Evolutionary conservation across 1,284 basidiomycete species (phyloP).

Genomic region (Ganoderma resinaceum): DNA sequence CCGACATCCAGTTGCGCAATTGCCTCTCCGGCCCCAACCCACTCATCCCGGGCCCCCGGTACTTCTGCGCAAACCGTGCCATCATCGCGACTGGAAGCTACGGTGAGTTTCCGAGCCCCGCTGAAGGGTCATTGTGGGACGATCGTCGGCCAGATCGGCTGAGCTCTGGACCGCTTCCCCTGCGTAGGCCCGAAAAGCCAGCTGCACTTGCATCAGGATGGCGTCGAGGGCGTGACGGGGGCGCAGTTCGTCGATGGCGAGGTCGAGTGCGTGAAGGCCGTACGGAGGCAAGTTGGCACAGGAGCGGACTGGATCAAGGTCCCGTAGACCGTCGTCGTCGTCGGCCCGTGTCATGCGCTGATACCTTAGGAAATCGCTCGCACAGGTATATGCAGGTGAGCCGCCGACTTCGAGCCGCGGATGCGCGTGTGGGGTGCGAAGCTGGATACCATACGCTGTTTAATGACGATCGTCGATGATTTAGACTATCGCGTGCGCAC

Average conservation of each 20-base stretch:
- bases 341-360: conserved; percentile 5
- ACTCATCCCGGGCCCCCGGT: conserved; percentile 66
- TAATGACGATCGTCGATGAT: neutral
- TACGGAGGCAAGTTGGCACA: conserved; percentile 69
- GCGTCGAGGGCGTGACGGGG: conserved; percentile 62
- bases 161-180: neutral
- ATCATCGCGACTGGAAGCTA: conserved; percentile 71
- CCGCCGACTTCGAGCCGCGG: conserved; percentile 5
- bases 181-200: conserved; percentile 57
- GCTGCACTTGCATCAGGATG: conserved; percentile 54
- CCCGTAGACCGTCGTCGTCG: conserved; percentile 22
- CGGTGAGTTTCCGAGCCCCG: conserved; percentile 44
- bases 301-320: conserved; percentile 76
- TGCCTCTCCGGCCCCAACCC: conserved; percentile 59
- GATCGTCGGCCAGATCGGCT: neutral
- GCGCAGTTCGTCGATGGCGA: conserved; percentile 67
- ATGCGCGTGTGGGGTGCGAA: conserved; percentile 6
- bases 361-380: neutral
- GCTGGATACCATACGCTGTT: neutral
- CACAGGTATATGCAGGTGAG: conserved; percentile 31
- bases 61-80: conserved; percentile 67
- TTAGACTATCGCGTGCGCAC: conserved; percentile 61
- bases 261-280: conserved; percentile 61
- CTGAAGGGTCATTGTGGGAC: neutral
- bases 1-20: conserved; percentile 65